Base-by-base conservation (phyloP, 2,329 filamentous ascomycete species). In the Alternaria tenuissima region DNA sequence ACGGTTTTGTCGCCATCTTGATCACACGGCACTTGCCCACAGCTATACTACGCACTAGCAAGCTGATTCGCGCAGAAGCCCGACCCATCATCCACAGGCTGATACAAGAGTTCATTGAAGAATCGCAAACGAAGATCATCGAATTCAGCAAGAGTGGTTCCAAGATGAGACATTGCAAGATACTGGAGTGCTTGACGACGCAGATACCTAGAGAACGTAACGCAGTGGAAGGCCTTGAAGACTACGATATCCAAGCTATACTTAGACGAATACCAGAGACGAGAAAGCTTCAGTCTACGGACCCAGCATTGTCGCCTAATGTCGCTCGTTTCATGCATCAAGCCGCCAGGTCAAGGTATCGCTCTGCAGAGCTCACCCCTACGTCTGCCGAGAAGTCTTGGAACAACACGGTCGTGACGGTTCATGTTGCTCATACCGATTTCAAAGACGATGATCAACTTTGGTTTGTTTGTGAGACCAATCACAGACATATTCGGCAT, bases 401-500 rank as follows among this genome's bases (percentile, higher is more conserved):
- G 46, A 36, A 48, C 12, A 36, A 48, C 18, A 36, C 30, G 2
- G 46, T 48, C 7, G 30, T 48, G 3, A 36, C 46, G 0, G 46
- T 36, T 0, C 34, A 36, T 20, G 30, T 12, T 1, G 12, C 46
- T 7, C 7, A 30, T 12, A 24, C 46, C 5, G 0, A 1, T 24
- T 36, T 11, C 5, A 48, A 36, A 9, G 20, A 48, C 30, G 46
- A 48, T 1, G 46, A 36, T 9, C 18, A 34, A 6, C 16, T n/a
- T 12, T 16, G 32, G 32, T 48, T 32, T 9, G 11, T 14, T 3
- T 32, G 18, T 4, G 46, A 36, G 30, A 48, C 22, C 1, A 48
- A 48, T 4, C 46, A 48, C 46, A 36, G 46, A n/a, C 18, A 48
- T 9, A 24, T 48, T 48, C 46, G 46, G 24, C 46, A 48, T n/a